These are phyloP conservation scores for Tetracladium setigerum DNA, from an alignment of 495 filamentous ascomycete species.

Conservation along the genomic window DNA sequence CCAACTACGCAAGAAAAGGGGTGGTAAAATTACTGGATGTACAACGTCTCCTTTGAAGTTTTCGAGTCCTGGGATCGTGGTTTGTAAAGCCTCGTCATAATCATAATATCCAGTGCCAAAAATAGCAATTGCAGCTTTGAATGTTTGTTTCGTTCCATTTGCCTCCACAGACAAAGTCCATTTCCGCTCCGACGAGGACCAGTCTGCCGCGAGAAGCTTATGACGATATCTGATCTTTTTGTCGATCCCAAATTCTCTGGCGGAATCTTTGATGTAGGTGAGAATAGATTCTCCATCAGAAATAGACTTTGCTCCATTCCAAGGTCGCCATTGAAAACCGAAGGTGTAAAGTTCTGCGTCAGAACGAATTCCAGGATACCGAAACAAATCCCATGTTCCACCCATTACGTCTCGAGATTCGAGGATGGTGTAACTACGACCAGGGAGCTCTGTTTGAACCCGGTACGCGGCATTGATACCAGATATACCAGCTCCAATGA, in stretches of 20 bases:
- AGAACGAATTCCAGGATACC: constrained; percentile 58
- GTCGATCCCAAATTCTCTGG: constrained; percentile 49
- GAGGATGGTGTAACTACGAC: constrained; percentile 46
- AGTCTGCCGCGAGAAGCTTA: constrained; percentile 43
- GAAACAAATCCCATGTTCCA: constrained; percentile 64
- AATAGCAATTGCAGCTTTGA: constrained; percentile 47
- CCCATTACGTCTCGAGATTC: constrained; percentile 51
- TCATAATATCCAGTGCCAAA: constrained; percentile 59
- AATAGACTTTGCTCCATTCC: constrained; percentile 48
- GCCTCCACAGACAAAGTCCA: constrained; percentile 53
- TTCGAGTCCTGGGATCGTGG: constrained; percentile 48
- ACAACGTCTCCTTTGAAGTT: constrained; percentile 44
- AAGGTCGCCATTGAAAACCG: constrained; percentile 60
- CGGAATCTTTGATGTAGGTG: constrained; percentile 52
- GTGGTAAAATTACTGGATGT: constrained; percentile 28
- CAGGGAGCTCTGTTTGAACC: constrained; percentile 49
- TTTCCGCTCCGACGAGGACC: constrained; percentile 44
- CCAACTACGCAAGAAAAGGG: too few relatives aligned
- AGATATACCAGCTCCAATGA: constrained; percentile 65
- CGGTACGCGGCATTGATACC: constrained; percentile 67
- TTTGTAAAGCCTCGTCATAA: constrained; percentile 47
- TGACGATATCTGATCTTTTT: constrained; percentile 50
- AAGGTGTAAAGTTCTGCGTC: constrained; percentile 60
- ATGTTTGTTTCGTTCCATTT: constrained; percentile 30
- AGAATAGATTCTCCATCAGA: constrained; percentile 48